Conservation (phyloP, 2,329 filamentous ascomycete genomes). For the Diaporthe aspalathi region DNA sequence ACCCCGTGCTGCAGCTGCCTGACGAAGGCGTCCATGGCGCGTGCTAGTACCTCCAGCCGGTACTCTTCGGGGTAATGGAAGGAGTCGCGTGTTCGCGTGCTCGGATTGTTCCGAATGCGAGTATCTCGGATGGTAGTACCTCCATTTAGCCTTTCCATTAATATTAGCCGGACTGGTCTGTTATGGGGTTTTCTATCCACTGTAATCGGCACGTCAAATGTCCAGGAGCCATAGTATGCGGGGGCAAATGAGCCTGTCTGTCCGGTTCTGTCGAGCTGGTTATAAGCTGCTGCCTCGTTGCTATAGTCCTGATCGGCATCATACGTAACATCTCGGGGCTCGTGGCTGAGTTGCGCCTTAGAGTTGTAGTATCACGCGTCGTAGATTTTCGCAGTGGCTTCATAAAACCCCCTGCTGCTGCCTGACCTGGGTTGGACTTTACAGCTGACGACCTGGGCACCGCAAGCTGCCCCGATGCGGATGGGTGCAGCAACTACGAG, state of each 20-base stretch:
- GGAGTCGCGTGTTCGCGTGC: background rate
- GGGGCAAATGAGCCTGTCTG: background rate
- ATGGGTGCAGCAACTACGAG: too few relatives aligned
- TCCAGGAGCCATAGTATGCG: background rate
- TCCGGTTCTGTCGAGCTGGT: background rate
- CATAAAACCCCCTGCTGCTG: too few relatives aligned
- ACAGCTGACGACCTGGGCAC: too few relatives aligned
- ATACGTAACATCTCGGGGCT: background rate
- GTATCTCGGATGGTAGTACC: background rate
- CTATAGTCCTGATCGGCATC: background rate
- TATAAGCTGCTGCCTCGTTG: background rate
- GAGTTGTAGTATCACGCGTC: background rate
- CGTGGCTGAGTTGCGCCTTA: background rate
- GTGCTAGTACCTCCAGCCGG: background rate
- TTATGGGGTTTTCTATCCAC: background rate
- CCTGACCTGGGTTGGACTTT: too few relatives aligned
- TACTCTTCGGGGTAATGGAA: constrained; percentile 16
- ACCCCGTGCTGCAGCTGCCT: background rate
- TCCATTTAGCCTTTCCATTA: background rate
- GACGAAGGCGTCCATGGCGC: background rate
- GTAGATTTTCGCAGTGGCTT: background rate
- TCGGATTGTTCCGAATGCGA: background rate
- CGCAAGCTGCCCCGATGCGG: too few relatives aligned
- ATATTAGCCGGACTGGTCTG: background rate
- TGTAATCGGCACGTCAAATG: background rate